Evolutionary conservation across 2,329 filamentous ascomycete species (phyloP).

Genomic region (Cladosporium austrohemisphaericum): DNA sequence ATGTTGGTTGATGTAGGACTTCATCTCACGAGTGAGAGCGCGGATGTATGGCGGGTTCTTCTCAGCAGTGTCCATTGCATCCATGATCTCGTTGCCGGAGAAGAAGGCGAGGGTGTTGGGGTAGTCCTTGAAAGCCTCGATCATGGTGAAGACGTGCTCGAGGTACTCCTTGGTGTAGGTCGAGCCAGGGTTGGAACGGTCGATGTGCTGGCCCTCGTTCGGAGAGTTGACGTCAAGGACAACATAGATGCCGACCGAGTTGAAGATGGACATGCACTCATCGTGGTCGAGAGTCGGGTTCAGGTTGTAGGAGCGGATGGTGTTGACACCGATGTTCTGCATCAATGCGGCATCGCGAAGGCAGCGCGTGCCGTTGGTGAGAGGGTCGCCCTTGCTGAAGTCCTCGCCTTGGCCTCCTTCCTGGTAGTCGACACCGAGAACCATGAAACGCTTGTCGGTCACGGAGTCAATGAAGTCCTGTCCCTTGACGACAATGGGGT

Average conservation of each 20-base stretch:
- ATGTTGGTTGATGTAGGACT: constrained; percentile 63
- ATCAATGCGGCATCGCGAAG: constrained; percentile 61
- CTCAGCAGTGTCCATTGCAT: constrained; percentile 51
- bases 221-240: constrained; percentile 64
- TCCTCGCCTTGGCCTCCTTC: constrained; percentile 60
- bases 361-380: constrained; percentile 56
- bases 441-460: constrained; percentile 57
- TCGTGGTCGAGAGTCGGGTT: constrained; percentile 58
- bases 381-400: constrained; percentile 50
- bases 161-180: constrained; percentile 57
- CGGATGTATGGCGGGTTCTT: constrained; percentile 56
- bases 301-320: constrained; percentile 63
- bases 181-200: constrained; percentile 52
- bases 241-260: constrained; percentile 63
- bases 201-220: constrained; percentile 52
- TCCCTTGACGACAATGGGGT: constrained; percentile 54
- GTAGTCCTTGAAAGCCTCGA: constrained; percentile 65
- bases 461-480: constrained; percentile 60
- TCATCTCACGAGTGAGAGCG: constrained; percentile 64
- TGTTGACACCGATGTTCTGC: constrained; percentile 61
- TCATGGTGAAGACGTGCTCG: constrained; percentile 56
- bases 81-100: constrained; percentile 65
- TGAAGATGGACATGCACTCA: constrained; percentile 61
- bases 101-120: constrained; percentile 66
- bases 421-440: constrained; percentile 63